Conservation (phyloP, 2,329 filamentous ascomycete species). For the Ascomycota sp. region DNA sequence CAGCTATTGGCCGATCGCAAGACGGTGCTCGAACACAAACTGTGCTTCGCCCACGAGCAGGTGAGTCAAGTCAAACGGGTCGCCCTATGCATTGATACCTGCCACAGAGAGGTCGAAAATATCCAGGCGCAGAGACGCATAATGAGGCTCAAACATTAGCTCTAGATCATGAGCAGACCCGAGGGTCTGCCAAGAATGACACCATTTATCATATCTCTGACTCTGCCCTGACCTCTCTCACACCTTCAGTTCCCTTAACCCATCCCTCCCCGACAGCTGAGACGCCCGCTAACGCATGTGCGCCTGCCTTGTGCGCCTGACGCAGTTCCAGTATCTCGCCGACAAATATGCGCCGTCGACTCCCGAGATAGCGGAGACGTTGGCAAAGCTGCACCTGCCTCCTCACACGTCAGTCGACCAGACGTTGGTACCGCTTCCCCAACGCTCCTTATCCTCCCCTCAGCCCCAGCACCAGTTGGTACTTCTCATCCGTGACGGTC, state of each 20-base stretch:
- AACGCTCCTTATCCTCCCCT: constrained; percentile 19
- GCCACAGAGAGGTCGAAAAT: too few relatives aligned
- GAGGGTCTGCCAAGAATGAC: constrained; percentile 39
- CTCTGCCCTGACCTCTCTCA: constrained; percentile 4
- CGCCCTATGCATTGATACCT: neutral
- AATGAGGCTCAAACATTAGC: constrained; percentile 37
- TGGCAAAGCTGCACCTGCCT: constrained; percentile 46
- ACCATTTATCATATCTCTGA: constrained; percentile 14
- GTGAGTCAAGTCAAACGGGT: too few relatives aligned
- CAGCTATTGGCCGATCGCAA: constrained; percentile 42
- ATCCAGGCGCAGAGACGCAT: constrained; percentile 10
- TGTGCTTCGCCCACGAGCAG: constrained; percentile 46
- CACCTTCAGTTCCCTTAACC: constrained; percentile 2
- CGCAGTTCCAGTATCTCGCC: constrained; percentile 41
- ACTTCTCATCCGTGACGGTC: constrained; percentile 42
- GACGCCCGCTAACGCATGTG: neutral
- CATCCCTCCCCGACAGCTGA: too few relatives aligned
- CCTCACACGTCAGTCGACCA: constrained; percentile 28
- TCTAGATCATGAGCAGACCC: constrained; percentile 64
- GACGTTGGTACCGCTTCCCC: constrained; percentile 32
- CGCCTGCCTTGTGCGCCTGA: neutral
- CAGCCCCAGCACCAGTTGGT: constrained; percentile 33
- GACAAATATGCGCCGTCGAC: constrained; percentile 47
- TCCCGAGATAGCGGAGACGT: constrained; percentile 43
- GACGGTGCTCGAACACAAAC: constrained; percentile 44